Base-by-base conservation (phyloP, 2,329 filamentous ascomycete species). In the Canariomyces notabilis region DNA sequence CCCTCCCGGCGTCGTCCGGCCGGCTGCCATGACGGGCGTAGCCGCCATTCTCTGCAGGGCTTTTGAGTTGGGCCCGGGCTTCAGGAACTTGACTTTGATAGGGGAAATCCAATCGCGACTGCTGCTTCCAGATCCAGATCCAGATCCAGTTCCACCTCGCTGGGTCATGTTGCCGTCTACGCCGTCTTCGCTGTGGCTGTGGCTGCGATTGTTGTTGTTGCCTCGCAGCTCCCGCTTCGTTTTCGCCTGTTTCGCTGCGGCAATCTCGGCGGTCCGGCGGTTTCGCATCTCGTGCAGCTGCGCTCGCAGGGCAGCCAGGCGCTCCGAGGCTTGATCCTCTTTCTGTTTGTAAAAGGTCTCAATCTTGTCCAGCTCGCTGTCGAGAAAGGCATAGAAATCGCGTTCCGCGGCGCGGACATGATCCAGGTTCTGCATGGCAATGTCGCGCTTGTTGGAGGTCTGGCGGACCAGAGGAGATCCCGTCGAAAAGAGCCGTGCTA, bases 251-350 rank as follows among this genome's bases (percentile, higher is more conserved):
- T 59, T 70, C 36, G 67, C 60, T 35, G 70, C 68, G 50, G 75
- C 66, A 47, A 89, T 72, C 61, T 96, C 89, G 42, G 84, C 77
- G 21, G 88, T 76, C 18, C 91, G 82, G 12, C 85, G 79, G 62
- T 94, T 89, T 36, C 89, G 79, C 89, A 97, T 95, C 58, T 94
- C 86, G 61, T 95, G 90, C 23, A 98, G 74, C 63, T 98, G 93
- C 42, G 89, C 81, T 34, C 87, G 80, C 37, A 98, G 72, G 4
- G 85, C 64, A 1, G 72, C 69, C 19, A 96, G 70, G 2, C 90
- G 80, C 44, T 83, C 71, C 0, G 81, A 85, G 0, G 91, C 88
- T 61, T 96, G 88, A 21, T 87, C 77, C 62, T 98, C 93, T 62
- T 96, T 96, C 55, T 80, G 70, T 57, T 80, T 82, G 70, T 97